Evolutionary conservation across 768 basidiomycete species (phyloP), one percentile per base, ranked within the genome.

Genomic region (Pisolithus tinctorius): DNA sequence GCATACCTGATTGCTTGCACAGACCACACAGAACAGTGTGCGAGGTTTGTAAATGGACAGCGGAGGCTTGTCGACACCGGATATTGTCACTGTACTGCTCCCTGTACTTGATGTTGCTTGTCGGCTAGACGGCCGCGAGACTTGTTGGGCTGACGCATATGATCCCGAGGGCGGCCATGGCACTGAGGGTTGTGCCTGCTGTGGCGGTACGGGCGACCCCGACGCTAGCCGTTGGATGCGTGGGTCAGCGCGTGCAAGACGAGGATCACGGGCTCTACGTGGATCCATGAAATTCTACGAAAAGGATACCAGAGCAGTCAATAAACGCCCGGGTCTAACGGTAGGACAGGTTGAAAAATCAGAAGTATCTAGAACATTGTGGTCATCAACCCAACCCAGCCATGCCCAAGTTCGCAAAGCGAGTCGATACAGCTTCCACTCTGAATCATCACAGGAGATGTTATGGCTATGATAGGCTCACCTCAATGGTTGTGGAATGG

Each of bases 1-100:
- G 55, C 39, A 53, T 66, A 89, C 94, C 74, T 98, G 92, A 64
- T 99, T 99, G 63, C 93, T 97, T n/a, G 96, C 95, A 65, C 96
- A 99, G 30, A 98, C 96, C 8, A 99, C 91, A 63, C 96, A 98
- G 71, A 98, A 98, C 43, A 96, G 64, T 2, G 91, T 92, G 10
- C 88, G 75, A 10, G 76, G 70, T 67, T 82, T 91, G 60, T 83
- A 84, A 25, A 57, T 51, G 34, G 67, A 37, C 13, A 39, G 23
- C 47, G 55, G 34, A 39, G 63, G 39, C 13, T 30, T 23, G 26
- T 58, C 65, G 9, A 31, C 36, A 10, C 17, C 49, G 14, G 38
- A 44, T 17, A 45, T 38, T 37, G 9, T 9, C 25, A 49, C 42
- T 6, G 25, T 25, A 36, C 42, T 51, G 42, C 50, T 41, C 54